Conservation (phyloP, 2,329 filamentous ascomycete genomes). For the Ascocoryne sarcoides region DNA sequence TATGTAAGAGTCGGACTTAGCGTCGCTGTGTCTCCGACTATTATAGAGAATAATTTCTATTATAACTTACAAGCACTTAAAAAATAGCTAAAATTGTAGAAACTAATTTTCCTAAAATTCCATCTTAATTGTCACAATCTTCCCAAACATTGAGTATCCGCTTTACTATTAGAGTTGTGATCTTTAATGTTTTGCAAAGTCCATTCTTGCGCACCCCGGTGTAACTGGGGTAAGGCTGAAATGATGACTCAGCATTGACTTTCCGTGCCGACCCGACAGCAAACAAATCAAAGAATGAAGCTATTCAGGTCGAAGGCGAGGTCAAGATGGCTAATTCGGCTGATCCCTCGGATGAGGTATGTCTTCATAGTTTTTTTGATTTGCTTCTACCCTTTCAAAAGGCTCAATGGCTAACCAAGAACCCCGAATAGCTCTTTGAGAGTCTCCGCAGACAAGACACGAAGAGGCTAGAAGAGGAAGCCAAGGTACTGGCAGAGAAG, state of each 20-base stretch:
- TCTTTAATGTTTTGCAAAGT: too few relatives aligned
- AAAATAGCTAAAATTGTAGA: neutral
- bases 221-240: too few relatives aligned
- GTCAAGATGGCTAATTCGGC: slow-evolving; percentile 20
- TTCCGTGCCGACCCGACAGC: neutral
- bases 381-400: slow-evolving; percentile 2
- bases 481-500: slow-evolving; percentile 46
- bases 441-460: slow-evolving; percentile 51
- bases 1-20: too few relatives aligned
- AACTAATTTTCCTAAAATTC: neutral
- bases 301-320: slow-evolving; percentile 3
- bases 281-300: neutral
- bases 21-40: too few relatives aligned
- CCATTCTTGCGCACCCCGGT: neutral
- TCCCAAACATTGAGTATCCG: too few relatives aligned
- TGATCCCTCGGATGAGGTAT: neutral
- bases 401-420: slow-evolving; percentile 14
- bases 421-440: slow-evolving; percentile 46
- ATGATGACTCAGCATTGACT: slow-evolving; percentile 1
- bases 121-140: too few relatives aligned
- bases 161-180: too few relatives aligned
- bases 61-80: too few relatives aligned
- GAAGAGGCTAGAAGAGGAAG: slow-evolving; percentile 47
- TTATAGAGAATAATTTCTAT: too few relatives aligned
- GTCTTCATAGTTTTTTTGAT: slow-evolving; percentile 13